Base-by-base conservation (phyloP, 2,329 filamentous ascomycete genomes). In the Claviceps digitariae region DNA sequence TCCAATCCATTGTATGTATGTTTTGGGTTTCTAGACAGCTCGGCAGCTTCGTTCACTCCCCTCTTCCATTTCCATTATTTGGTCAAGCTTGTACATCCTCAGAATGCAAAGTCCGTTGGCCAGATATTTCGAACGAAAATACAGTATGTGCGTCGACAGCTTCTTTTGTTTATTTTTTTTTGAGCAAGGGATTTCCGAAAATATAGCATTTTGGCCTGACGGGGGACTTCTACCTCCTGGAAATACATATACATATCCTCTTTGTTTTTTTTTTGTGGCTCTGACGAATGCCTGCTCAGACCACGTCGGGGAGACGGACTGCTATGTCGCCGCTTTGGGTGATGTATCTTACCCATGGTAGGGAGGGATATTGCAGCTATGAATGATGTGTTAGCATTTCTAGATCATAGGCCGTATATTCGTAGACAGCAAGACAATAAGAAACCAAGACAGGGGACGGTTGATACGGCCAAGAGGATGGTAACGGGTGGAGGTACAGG, bases 341-440 rank as follows among this genome's bases (percentile, higher is more conserved):
- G 65, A 98, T 98, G 72, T 98, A 98, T 64, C 93, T 82, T 27
- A 98, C 93, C 93, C 93, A 98, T 0, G 93, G 93, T 52, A 97
- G 74, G 23, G 90, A 96, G 4, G 90, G 90, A 67, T 98, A 98
- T 93, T 98, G 93, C 59, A 97, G 73, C 90, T 96, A 6, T 36
- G 9, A 17, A 17, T 10, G 20, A 34, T 31, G 21, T 4, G 50
- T 55, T 47, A 44, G 41, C 41, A 44, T 12, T 17, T 15, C 4
- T 38, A 3, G 34, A 34, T 12, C 9, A 34, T 9, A 43, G 21
- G 2, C 4, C n/a, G 20, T 10, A n/a, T 41, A n/a, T n/a, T n/a
- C n/a, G n/a, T n/a, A n/a, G n/a, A n/a, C n/a, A n/a, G n/a, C n/a
- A n/a, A n/a, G n/a, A n/a, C n/a, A n/a, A n/a, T n/a, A n/a, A n/a